These are phyloP conservation scores for Dendrostoma leiphaemia DNA, from an alignment of 2,329 filamentous ascomycete genomes.

Conservation along the genomic window DNA sequence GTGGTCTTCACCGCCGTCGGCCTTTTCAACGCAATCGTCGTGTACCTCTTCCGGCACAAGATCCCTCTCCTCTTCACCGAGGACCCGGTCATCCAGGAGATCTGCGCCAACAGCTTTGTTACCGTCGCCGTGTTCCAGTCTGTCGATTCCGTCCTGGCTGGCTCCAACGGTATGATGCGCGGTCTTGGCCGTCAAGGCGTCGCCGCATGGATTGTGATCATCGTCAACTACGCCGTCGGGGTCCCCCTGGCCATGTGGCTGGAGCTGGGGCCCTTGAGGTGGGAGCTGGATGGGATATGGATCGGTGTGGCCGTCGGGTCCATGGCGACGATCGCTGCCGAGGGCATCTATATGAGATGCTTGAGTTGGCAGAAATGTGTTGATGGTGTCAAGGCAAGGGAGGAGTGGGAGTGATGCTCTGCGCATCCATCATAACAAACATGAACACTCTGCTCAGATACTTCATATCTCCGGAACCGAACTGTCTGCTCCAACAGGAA, in stretches of 20 bases:
- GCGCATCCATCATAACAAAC: too few relatives aligned
- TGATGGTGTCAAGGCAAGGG: conserved; percentile 13
- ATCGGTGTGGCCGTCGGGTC: conserved; percentile 33
- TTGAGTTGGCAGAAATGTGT: conserved; percentile 16
- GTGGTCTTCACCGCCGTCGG: conserved; percentile 32
- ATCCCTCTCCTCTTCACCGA: conserved; percentile 32
- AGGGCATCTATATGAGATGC: conserved; percentile 32
- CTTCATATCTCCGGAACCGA: too few relatives aligned
- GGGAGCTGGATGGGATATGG: conserved; percentile 34
- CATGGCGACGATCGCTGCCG: conserved; percentile 29
- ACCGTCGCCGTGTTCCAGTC: conserved; percentile 33
- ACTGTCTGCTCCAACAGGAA: too few relatives aligned
- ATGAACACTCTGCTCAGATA: too few relatives aligned
- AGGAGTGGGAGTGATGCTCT: conserved; percentile 2
- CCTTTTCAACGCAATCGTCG: conserved; percentile 30
- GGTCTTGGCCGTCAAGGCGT: conserved; percentile 37
- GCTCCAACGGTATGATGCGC: conserved; percentile 37
- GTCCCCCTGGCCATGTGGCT: conserved; percentile 38
- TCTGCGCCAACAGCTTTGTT: conserved; percentile 31
- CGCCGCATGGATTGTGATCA: conserved; percentile 35
- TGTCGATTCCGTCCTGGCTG: conserved; percentile 33
- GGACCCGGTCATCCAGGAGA: conserved; percentile 27
- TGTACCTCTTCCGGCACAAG: conserved; percentile 30
- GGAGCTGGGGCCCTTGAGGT: conserved; percentile 30
- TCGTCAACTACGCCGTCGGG: conserved; percentile 35